Percentiles rank a stretch among this genome's conserved stretches.
These are phyloP conservation scores for Mortierella sp. DNA, from an alignment of 371 early-diverging fungal species.

Conservation along the genomic window DNA sequence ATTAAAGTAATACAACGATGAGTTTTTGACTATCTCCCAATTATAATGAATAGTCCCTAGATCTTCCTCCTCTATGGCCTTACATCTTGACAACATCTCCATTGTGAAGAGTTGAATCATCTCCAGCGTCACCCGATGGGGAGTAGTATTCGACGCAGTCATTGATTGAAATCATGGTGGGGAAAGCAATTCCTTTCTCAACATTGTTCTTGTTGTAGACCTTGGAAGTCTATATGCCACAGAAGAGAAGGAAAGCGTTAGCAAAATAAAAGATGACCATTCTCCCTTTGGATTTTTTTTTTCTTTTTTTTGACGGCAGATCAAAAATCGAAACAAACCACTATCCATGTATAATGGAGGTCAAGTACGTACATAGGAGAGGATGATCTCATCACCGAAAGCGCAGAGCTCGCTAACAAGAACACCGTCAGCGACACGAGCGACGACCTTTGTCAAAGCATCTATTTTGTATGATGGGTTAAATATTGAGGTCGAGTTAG, in stretches of 20 bases:
- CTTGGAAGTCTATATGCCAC: constrained; percentile 65
- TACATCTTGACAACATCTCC: constrained; percentile 92
- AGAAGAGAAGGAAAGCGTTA: not conserved
- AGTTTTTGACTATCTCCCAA: no score
- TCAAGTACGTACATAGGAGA: constrained; percentile 65
- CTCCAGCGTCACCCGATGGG: constrained; percentile 72
- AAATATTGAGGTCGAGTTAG: no score
- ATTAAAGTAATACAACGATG: not conserved
- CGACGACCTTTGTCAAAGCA: constrained; percentile 68
- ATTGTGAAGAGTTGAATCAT: constrained; percentile 66
- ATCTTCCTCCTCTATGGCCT: constrained; percentile 18
- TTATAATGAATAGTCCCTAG: no score
- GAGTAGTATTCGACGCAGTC: constrained; percentile 82
- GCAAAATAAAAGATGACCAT: not conserved
- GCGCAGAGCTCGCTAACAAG: constrained; percentile 83
- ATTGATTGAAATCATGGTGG: constrained; percentile 89
- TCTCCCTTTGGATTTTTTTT: not conserved
- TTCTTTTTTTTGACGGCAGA: not conserved
- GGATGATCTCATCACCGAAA: constrained; percentile 84
- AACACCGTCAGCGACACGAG: constrained; percentile 70
- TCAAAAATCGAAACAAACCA: not conserved
- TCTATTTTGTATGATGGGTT: constrained; percentile 33
- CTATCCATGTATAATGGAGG: not conserved
- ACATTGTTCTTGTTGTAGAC: constrained; percentile 76
- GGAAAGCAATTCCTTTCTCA: constrained; percentile 90